These are phyloP conservation scores for Petunia secreta DNA, from an alignment of 257 asterid genomes.

Conservation along the genomic window DNA sequence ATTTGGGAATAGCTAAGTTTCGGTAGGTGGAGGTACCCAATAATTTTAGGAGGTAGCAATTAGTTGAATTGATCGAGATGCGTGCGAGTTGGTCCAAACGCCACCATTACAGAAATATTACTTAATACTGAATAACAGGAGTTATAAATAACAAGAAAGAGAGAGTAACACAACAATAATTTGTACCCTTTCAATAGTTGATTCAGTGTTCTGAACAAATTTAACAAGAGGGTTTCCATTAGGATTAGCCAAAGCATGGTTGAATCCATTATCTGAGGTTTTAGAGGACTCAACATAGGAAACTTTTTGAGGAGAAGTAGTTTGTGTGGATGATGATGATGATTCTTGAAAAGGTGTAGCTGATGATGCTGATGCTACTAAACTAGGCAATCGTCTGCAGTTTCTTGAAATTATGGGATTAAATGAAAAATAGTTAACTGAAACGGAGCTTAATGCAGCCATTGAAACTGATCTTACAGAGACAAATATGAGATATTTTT, in stretches of 20 bases:
- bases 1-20: no score
- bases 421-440: conserved; percentile 42
- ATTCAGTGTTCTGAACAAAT: conserved; percentile 64
- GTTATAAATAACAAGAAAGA: not conserved
- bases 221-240: conserved; percentile 56
- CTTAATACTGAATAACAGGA: not conserved
- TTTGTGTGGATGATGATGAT: conserved; percentile 42
- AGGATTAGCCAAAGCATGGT: conserved; percentile 45
- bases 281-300: conserved; percentile 44
- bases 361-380: conserved; percentile 51
- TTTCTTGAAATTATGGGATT: conserved; percentile 30
- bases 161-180: conserved; percentile 28
- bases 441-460: conserved; percentile 53
- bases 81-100: no score
- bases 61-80: no score
- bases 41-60: no score
- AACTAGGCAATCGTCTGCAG: conserved; percentile 33
- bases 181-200: conserved; percentile 72
- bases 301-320: conserved; percentile 35
- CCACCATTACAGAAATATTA: no score
- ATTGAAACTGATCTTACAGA: conserved; percentile 33
- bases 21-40: no score
- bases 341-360: conserved; percentile 51
- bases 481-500: conserved; percentile 11
- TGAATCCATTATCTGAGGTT: conserved; percentile 37